A percentile compares a stretch with the other conserved stretches of the same genome.
Evolutionary conservation across 1,139 yeast genomes (phyloP).

Genomic region (Zygosaccharomyces sapae): DNA sequence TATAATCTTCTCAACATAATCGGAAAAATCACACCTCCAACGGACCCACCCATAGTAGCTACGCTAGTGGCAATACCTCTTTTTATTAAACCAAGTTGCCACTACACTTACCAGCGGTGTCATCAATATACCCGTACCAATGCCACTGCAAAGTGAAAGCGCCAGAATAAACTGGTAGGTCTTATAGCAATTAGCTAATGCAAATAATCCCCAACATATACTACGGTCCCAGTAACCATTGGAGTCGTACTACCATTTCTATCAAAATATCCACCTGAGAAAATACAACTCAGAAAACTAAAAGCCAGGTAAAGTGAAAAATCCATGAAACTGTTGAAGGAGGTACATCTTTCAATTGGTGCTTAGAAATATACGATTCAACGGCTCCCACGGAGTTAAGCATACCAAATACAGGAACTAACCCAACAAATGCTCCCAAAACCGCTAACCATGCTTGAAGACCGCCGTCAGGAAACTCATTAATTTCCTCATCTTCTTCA

Average conservation of each 20-base stretch:
- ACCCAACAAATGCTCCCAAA: slow-evolving; percentile 61
- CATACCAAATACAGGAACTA: slow-evolving; percentile 60
- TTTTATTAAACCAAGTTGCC: slow-evolving; percentile 55
- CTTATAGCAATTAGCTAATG: slow-evolving; percentile 46
- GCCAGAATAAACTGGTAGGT: slow-evolving; percentile 55
- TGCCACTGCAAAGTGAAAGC: slow-evolving; percentile 49
- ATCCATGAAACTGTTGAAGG: slow-evolving; percentile 65
- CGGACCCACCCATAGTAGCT: slow-evolving; percentile 60
- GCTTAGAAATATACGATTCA: slow-evolving; percentile 56
- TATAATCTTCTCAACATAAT: slow-evolving; percentile 54
- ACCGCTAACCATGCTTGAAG: slow-evolving; percentile 47
- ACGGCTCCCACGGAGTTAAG: slow-evolving; percentile 68
- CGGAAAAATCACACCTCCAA: slow-evolving; percentile 62
- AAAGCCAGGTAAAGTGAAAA: slow-evolving; percentile 60
- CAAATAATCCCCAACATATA: slow-evolving; percentile 49
- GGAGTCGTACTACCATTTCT: slow-evolving; percentile 47
- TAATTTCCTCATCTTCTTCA: slow-evolving; percentile 16
- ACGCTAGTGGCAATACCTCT: slow-evolving; percentile 55
- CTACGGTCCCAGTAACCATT: slow-evolving; percentile 43
- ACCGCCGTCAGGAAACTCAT: slow-evolving; percentile 35
- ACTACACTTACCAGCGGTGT: slow-evolving; percentile 56
- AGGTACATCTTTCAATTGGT: slow-evolving; percentile 49
- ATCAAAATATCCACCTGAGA: slow-evolving; percentile 55
- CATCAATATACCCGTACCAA: slow-evolving; percentile 54
- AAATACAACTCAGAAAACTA: slow-evolving; percentile 53